Conservation (phyloP, 495 filamentous ascomycete genomes). For the Aspergillus saccharolyticus region DNA sequence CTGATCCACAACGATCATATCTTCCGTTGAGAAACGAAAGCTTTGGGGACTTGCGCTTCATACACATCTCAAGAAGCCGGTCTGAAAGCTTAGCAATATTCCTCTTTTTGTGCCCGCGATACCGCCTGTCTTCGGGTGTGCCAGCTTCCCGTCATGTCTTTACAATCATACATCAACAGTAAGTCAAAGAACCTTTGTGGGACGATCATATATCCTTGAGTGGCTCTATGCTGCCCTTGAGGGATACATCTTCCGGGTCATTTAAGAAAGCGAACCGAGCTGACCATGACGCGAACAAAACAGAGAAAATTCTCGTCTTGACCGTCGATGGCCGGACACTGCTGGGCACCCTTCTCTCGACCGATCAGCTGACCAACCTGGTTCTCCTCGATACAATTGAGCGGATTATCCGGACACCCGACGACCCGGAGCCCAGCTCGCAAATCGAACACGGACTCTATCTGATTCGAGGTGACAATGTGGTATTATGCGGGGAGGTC, state of each 20-base stretch:
- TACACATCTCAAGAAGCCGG: background rate
- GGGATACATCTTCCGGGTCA: background rate
- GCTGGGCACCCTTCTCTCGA: slow-evolving; percentile 75
- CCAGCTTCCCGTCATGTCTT: slow-evolving; percentile 49
- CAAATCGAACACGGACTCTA: slow-evolving; percentile 85
- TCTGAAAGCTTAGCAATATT: background rate
- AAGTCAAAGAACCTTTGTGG: slow-evolving; percentile 15
- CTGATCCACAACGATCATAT: background rate
- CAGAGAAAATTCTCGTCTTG: slow-evolving; percentile 87
- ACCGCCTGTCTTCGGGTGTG: background rate
- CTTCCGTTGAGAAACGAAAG: background rate
- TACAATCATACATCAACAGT: slow-evolving; percentile 65
- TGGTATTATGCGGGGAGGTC: slow-evolving; percentile 83
- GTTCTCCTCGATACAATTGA: slow-evolving; percentile 82
- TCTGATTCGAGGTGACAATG: slow-evolving; percentile 89
- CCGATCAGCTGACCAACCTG: slow-evolving; percentile 89
- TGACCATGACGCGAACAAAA: slow-evolving; percentile 8
- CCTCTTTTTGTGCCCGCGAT: slow-evolving; percentile 1
- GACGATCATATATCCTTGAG: background rate
- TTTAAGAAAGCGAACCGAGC: background rate
- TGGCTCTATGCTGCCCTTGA: no score
- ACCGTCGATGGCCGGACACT: slow-evolving; percentile 90
- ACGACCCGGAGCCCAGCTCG: slow-evolving; percentile 75
- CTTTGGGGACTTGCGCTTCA: background rate
- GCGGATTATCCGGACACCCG: slow-evolving; percentile 77